Conservation (phyloP, 257 asterid genomes). For the Plantago major region DNA sequence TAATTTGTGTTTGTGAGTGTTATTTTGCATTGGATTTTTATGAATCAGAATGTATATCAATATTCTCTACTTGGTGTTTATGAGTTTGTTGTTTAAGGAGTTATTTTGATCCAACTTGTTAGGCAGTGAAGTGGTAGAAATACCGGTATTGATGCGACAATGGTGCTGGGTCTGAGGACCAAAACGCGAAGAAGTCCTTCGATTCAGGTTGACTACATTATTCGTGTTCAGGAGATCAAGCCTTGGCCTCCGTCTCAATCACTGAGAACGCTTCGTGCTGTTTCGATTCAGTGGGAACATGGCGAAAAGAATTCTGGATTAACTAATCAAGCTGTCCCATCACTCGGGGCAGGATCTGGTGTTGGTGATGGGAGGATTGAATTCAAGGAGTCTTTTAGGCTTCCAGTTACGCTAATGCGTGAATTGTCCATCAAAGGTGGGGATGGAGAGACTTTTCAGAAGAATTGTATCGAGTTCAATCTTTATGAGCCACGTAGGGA, state of each 20-base stretch:
- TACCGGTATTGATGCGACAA: slow-evolving; percentile 24
- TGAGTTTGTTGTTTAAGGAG: slow-evolving; percentile 14
- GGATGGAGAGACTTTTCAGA: slow-evolving; percentile 46
- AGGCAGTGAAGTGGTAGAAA: slow-evolving; percentile 17
- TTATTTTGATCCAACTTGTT: slow-evolving; percentile 9
- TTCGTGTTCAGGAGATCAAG: slow-evolving; percentile 59
- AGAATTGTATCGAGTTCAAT: slow-evolving; percentile 61
- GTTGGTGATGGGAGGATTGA: slow-evolving; percentile 63
- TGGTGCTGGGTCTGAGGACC: slow-evolving; percentile 60
- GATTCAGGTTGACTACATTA: slow-evolving; percentile 50
- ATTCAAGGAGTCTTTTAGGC: slow-evolving; percentile 69
- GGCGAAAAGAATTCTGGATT: slow-evolving; percentile 53
- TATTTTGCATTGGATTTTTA: too few relatives aligned
- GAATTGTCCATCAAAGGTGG: slow-evolving; percentile 46
- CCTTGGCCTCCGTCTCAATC: slow-evolving; percentile 96
- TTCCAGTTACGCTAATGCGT: slow-evolving; percentile 43
- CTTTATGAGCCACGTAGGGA: slow-evolving; percentile 73
- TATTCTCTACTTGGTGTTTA: not conserved
- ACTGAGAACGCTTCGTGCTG: slow-evolving; percentile 48
- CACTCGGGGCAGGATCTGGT: slow-evolving; percentile 43
- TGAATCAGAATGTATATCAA: too few relatives aligned
- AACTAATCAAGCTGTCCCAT: slow-evolving; percentile 61
- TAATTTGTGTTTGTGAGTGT: too few relatives aligned
- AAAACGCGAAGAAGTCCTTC: slow-evolving; percentile 49
- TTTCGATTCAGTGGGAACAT: slow-evolving; percentile 74